These are phyloP conservation scores for Terfezia boudieri DNA, from an alignment of 495 filamentous ascomycete genomes.

Conservation along the genomic window DNA sequence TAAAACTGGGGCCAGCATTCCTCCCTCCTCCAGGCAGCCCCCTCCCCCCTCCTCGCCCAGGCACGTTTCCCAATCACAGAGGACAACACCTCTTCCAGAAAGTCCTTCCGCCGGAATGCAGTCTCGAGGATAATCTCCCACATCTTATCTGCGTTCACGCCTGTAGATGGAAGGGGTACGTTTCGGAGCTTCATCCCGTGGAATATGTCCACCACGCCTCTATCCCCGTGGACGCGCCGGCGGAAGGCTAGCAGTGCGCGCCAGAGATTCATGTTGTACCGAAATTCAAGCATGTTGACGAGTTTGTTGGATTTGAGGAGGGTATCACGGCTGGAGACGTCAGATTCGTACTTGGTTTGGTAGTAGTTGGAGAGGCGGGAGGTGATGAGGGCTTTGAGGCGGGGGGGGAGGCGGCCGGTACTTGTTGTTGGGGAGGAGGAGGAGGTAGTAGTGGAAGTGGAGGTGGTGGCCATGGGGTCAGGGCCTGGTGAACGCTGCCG, in stretches of 20 bases:
- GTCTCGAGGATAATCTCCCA: constrained; percentile 11
- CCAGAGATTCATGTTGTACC: constrained; percentile 7
- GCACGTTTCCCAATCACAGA: too few relatives aligned
- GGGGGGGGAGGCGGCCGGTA: background rate
- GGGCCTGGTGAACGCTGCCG: too few relatives aligned
- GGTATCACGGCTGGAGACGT: constrained; percentile 2
- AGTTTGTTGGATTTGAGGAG: constrained; percentile 2
- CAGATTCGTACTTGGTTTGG: constrained; percentile 4
- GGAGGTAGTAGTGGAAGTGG: too few relatives aligned
- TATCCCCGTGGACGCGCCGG: constrained; percentile 7
- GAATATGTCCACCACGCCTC: constrained; percentile 12
- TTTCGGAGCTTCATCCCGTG: constrained; percentile 7
- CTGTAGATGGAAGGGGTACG: constrained; percentile 9
- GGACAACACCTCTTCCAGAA: too few relatives aligned
- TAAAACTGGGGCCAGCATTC: too few relatives aligned
- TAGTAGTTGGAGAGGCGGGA: background rate
- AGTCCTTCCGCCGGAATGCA: background rate
- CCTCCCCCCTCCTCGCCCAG: too few relatives aligned
- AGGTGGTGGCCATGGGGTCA: too few relatives aligned
- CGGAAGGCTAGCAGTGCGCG: constrained; percentile 9
- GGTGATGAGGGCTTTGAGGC: background rate
- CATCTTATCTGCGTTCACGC: constrained; percentile 4
- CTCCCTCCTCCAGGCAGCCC: too few relatives aligned
- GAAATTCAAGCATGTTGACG: constrained; percentile 7
- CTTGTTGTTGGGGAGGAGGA: too few relatives aligned